Evolutionary conservation across 2,329 filamentous ascomycete species (phyloP), one percentile per base, ranked within the genome.

Genomic region (Blastomyces parvus): DNA sequence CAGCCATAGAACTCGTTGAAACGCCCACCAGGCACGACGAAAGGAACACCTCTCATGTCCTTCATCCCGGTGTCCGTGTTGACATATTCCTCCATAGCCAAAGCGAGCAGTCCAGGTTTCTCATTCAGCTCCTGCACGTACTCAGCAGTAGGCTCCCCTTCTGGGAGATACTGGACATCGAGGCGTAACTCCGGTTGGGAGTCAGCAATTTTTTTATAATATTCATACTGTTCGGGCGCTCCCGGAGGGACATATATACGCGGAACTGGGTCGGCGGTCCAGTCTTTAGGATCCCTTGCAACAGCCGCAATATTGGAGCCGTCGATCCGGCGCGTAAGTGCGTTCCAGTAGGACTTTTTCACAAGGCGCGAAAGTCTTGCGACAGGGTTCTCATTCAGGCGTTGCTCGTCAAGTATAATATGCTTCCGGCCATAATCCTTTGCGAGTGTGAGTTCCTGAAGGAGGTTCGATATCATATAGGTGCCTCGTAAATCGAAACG

Each of bases 1-100:
- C 94, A 99, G 57, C 93, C 93, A 74, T 99, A 99, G 27, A 99
- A 79, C 76, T 99, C 94, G 76, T 99, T 99, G 86, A 99, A 99
- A 38, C 94, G 86, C 30, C 94, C 94, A 64, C 94, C 94, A 0
- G 94, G 94, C 2, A 99, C 94, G n/a, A 97, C 91, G 70, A 97
- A 99, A 0, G 94, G 93, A 64, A 95, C 82, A 2, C 94, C 94
- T 44, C 83, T 82, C 50, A 95, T 79, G 3, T 88, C 88, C 66
- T 84, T 85, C 73, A 89, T 82, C 48, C 87, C 87, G 2, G 88
- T 89, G 30, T 79, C 79, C 4, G 84, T 83, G 70, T 96, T 84
- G 14, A 77, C 79, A 52, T 84, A 81, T 72, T 92, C 86, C 70
- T 94, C 88, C 86, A 97, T 96, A 59, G 87, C 94, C 62, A 97